phyloP scores from a whole-genome alignment of 2,329 filamentous ascomycete species.

The Coniochaeta sp. region DNA sequence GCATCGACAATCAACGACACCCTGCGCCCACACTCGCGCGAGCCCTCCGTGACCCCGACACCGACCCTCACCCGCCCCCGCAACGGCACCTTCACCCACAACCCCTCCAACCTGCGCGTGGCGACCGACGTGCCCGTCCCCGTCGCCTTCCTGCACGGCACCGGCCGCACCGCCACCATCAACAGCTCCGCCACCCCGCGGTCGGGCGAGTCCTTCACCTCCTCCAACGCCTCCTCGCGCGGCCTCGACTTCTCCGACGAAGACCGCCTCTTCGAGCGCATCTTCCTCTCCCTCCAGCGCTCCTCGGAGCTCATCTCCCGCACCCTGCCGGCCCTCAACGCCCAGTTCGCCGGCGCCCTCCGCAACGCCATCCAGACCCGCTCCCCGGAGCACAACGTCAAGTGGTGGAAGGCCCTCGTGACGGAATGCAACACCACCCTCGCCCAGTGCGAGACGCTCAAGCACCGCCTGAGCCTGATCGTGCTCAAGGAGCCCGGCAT shows the following conservation, averaged over 20 bases:
- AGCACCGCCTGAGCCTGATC: conserved; percentile 66
- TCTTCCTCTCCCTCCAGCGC: conserved; percentile 68
- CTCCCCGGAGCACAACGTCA: conserved; percentile 50
- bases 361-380: conserved; percentile 55
- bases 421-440: conserved; percentile 63
- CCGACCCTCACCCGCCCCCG: conserved; percentile 28
- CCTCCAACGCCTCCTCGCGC: conserved; percentile 40
- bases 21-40: conserved; percentile 40
- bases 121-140: conserved; percentile 44
- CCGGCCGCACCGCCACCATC: conserved; percentile 41
- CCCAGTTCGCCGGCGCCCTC: conserved; percentile 57
- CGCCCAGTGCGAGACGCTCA: conserved; percentile 65
- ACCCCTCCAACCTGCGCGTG: conserved; percentile 47
- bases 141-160: conserved; percentile 39
- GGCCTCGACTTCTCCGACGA: conserved; percentile 65
- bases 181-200: conserved; percentile 56
- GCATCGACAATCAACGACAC: conserved; percentile 31
- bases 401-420: conserved; percentile 64
- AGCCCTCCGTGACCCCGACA: conserved; percentile 46
- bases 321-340: conserved; percentile 61
- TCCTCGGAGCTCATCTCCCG: conserved; percentile 68
- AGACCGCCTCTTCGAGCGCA: conserved; percentile 72
- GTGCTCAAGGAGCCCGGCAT: conserved; percentile 78
- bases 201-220: conserved; percentile 73
- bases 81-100: conserved; percentile 32